Conservation (phyloP, 805 yeast species). For the Kazachstania africana region DNA sequence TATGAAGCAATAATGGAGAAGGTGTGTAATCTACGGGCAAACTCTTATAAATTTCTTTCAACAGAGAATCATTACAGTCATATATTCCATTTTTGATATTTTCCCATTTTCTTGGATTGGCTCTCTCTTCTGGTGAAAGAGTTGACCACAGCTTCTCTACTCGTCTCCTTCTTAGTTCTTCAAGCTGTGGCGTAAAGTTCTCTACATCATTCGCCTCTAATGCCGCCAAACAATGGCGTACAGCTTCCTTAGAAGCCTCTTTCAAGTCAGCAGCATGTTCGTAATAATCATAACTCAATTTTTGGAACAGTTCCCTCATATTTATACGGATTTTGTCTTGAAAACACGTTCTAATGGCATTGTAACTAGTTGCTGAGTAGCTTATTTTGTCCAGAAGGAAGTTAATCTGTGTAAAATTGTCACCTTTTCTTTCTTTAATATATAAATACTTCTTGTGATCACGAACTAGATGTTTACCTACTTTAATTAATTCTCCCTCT, state of each 20-base stretch:
- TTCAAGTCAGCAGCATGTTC: slow-evolving; percentile 16
- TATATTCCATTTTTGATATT: slow-evolving; percentile 18
- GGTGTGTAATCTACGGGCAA: slow-evolving; percentile 6
- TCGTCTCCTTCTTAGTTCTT: slow-evolving; percentile 14
- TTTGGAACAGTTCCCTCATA: slow-evolving; percentile 16
- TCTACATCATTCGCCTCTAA: slow-evolving; percentile 10
- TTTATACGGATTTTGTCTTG: slow-evolving; percentile 15
- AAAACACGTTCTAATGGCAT: slow-evolving; percentile 12
- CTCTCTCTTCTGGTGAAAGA: slow-evolving; percentile 11
- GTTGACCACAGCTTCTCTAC: slow-evolving; percentile 19
- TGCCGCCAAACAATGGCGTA: slow-evolving; percentile 11
- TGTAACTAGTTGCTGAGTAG: slow-evolving; percentile 11
- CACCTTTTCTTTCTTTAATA: slow-evolving; percentile 13
- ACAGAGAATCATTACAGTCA: slow-evolving; percentile 15
- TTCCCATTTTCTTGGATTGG: slow-evolving; percentile 14
- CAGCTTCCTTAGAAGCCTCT: slow-evolving; percentile 11
- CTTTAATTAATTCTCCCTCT: slow-evolving; percentile 16
- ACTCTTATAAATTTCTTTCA: slow-evolving; percentile 9
- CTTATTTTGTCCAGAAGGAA: slow-evolving; percentile 13
- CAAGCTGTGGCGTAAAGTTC: slow-evolving; percentile 13
- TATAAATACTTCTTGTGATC: slow-evolving; percentile 12
- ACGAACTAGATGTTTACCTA: slow-evolving; percentile 9
- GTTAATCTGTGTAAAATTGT: slow-evolving; percentile 15
- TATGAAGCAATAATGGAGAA: slow-evolving; percentile 1
- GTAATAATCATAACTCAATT: slow-evolving; percentile 15